These are phyloP conservation scores for Ogataea paradorogensis DNA, from an alignment of 805 yeast species.

Conservation along the genomic window DNA sequence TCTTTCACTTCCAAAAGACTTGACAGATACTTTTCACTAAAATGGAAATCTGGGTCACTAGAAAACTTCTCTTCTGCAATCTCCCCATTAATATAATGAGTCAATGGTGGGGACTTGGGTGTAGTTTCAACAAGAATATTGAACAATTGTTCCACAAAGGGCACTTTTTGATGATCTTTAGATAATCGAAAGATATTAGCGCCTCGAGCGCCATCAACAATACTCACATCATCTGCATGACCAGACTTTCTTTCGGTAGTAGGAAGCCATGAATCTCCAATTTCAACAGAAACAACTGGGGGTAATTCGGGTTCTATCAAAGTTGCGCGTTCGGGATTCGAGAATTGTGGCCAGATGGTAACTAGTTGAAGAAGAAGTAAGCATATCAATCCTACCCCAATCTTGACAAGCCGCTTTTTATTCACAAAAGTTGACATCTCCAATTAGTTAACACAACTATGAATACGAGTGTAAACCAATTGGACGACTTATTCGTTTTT, in stretches of 20 bases:
- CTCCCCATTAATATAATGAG: conserved; percentile 37
- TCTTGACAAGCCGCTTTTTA: conserved; percentile 2
- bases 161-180: neutral
- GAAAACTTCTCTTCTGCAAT: conserved; percentile 45
- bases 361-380: neutral
- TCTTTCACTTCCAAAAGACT: conserved; percentile 40
- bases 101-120: conserved; percentile 41
- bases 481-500: neutral
- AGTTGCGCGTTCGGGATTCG: neutral
- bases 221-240: neutral
- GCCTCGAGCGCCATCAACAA: conserved; percentile 1
- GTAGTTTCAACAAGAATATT: conserved; percentile 23
- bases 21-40: conserved; percentile 45
- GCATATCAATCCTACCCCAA: conserved; percentile 1
- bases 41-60: conserved; percentile 39
- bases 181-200: neutral
- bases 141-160: conserved; percentile 23
- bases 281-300: conserved; percentile 1
- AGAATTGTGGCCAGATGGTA: neutral
- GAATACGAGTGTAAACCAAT: neutral
- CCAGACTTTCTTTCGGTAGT: neutral
- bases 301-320: neutral
- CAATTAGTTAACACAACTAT: too few species aligned
- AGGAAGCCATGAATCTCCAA: neutral
- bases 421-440: neutral